These are phyloP conservation scores for Xylaria sp. DNA, from an alignment of 2,329 filamentous ascomycete genomes.

Conservation along the genomic window DNA sequence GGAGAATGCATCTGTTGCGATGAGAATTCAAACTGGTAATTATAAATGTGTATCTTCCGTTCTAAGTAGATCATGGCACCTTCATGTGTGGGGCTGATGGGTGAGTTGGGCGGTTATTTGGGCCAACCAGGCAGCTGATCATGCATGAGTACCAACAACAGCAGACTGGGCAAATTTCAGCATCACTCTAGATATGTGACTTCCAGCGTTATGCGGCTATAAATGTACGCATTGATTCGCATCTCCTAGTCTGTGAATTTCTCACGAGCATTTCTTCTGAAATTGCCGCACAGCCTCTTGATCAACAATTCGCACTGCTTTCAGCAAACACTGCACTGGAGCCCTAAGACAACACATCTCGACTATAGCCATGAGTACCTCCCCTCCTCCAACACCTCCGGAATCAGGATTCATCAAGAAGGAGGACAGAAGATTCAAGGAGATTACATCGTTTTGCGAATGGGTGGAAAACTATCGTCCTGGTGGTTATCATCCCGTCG, in stretches of 20 bases:
- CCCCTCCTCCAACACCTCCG: conserved; percentile 39
- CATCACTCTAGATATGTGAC: conserved; percentile 12
- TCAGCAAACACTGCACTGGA: conserved; percentile 10
- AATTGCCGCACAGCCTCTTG: conserved; percentile 13
- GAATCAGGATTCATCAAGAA: conserved; percentile 20
- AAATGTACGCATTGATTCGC: conserved; percentile 10
- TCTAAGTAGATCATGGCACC: not conserved
- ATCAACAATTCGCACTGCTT: conserved; percentile 20
- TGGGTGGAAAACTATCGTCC: conserved; percentile 45
- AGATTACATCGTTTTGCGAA: conserved; percentile 45
- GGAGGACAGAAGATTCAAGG: conserved; percentile 44
- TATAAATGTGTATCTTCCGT: conserved; percentile 9
- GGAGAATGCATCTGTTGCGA: not conserved
- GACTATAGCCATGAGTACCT: conserved; percentile 12
- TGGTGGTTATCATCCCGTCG: conserved; percentile 46
- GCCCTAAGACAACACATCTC: conserved; percentile 30
- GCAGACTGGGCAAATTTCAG: conserved; percentile 9
- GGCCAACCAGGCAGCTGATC: too few relatives aligned
- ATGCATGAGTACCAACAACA: conserved; percentile 8
- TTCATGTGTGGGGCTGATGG: too few relatives aligned
- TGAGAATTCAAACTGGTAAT: not conserved
- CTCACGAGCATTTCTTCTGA: conserved; percentile 18
- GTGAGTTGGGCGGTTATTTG: too few relatives aligned
- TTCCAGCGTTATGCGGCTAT: conserved; percentile 13
- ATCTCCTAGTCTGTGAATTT: conserved; percentile 11